Conservation (phyloP, 1,284 basidiomycete genomes). For the Peniophora sp. region DNA sequence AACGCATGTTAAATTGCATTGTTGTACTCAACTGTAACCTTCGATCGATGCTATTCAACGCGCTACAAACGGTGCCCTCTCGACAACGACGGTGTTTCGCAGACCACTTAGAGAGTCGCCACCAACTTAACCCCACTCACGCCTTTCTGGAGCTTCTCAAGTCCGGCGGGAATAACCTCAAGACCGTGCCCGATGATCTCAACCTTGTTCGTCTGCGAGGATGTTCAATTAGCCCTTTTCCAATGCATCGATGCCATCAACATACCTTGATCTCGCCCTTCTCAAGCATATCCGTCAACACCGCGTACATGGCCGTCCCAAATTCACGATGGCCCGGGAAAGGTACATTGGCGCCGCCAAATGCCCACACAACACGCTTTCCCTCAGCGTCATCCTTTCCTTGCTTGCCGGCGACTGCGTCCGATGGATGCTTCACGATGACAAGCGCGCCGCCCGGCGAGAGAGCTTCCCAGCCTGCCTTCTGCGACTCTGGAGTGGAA, state of each 20-base stretch:
- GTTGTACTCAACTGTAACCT: too few species aligned
- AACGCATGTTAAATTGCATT: too few species aligned
- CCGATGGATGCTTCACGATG: not conserved
- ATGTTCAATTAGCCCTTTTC: not conserved
- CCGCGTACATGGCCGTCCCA: slow-evolving; percentile 9
- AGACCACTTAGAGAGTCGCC: not conserved
- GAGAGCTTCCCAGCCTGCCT: not conserved
- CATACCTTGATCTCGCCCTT: slow-evolving; percentile 1
- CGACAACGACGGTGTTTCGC: too few species aligned
- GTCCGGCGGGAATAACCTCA: not conserved
- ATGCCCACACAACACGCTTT: slow-evolving; percentile 14
- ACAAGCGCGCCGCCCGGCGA: not conserved
- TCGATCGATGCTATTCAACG: too few species aligned
- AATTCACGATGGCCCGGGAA: slow-evolving; percentile 17
- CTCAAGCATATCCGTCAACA: slow-evolving; percentile 7
- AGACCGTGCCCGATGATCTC: not conserved
- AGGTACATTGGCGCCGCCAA: slow-evolving; percentile 17
- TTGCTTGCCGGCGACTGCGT: not conserved
- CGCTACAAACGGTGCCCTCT: too few species aligned
- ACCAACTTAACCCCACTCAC: slow-evolving; percentile 1
- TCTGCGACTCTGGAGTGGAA: not conserved
- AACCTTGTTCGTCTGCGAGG: not conserved
- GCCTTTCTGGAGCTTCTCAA: not conserved
- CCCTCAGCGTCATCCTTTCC: not conserved
- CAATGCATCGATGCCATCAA: not conserved